phyloP scores from a whole-genome alignment of 768 basidiomycete species.

The Mrakia blollopis region DNA sequence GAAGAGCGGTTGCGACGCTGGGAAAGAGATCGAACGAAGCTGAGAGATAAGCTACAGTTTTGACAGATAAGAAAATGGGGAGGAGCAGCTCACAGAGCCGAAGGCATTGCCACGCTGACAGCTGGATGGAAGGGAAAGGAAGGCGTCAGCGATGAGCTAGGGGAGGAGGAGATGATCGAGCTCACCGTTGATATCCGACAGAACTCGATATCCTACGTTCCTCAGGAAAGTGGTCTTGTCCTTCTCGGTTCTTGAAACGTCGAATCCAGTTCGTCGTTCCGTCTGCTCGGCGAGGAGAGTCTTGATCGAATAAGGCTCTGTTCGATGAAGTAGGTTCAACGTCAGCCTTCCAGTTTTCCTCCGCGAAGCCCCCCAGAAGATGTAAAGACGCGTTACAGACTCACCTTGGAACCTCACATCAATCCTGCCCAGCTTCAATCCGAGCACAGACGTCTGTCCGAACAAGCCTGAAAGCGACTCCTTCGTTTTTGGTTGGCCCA shows the following conservation, averaged over 20 bases:
- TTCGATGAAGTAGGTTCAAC: not conserved
- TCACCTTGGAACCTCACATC: conserved; percentile 36
- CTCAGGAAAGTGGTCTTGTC: conserved; percentile 34
- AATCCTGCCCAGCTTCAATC: conserved; percentile 37
- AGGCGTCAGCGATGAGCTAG: no score
- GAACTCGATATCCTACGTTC: conserved; percentile 35
- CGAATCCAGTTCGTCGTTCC: conserved; percentile 25
- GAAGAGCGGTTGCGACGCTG: conserved; percentile 34
- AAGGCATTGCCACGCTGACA: conserved; percentile 36
- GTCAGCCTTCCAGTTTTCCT: not conserved
- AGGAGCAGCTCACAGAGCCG: conserved; percentile 19
- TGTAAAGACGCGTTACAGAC: no score
- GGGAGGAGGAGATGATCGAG: not conserved
- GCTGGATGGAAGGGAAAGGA: not conserved
- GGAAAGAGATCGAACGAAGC: no score
- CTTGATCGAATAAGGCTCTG: conserved; percentile 36
- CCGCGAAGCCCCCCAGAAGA: no score
- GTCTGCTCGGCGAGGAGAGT: conserved; percentile 34
- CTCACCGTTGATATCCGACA: conserved; percentile 36
- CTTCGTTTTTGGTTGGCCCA: conserved; percentile 37
- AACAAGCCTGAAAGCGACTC: conserved; percentile 27
- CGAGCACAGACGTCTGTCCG: not conserved
- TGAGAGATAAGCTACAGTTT: no score
- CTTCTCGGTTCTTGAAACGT: conserved; percentile 16
- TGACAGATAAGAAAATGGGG: no score